A percentile compares a stretch with the other conserved stretches of the same genome.
phyloP scores from a whole-genome alignment of 2,329 filamentous ascomycete species.

The Verticillium albo-atrum region DNA sequence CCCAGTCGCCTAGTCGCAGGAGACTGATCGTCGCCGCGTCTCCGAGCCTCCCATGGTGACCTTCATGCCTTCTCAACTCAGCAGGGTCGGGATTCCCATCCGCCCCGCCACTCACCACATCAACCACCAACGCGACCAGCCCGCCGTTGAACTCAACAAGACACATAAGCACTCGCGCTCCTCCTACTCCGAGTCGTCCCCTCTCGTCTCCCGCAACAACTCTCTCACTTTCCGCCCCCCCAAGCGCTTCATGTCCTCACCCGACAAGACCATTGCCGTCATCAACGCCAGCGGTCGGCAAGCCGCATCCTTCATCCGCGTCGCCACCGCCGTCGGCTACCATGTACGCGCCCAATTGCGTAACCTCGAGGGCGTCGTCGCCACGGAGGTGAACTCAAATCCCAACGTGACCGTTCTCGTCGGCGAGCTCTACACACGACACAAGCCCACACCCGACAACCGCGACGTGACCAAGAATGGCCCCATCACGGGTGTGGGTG shows the following conservation, averaged over 20 bases:
- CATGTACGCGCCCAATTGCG: conserved; percentile 88
- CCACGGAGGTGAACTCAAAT: conserved; percentile 76
- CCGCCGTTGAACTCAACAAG: conserved; percentile 18
- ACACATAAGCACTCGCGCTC: conserved; percentile 59
- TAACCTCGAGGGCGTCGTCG: conserved; percentile 81
- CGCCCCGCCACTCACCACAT: conserved; percentile 26
- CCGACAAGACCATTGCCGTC: conserved; percentile 80
- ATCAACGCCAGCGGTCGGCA: conserved; percentile 96
- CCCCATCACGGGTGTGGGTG: conserved; percentile 57
- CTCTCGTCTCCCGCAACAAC: conserved; percentile 53
- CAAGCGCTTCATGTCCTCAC: conserved; percentile 54
- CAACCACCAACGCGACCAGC: conserved; percentile 12
- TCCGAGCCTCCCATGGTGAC: conserved; percentile 10
- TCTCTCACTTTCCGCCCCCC: conserved; percentile 57
- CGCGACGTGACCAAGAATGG: conserved; percentile 65
- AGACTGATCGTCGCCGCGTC: not conserved
- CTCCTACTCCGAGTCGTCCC: conserved; percentile 57
- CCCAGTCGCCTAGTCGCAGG: not conserved
- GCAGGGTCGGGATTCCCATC: conserved; percentile 25
- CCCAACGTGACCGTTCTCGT: conserved; percentile 68
- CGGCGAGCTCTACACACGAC: conserved; percentile 58
- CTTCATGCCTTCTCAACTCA: conserved; percentile 26
- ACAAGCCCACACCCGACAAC: conserved; percentile 43
- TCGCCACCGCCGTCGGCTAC: conserved; percentile 90
- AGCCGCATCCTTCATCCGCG: conserved; percentile 89